These are phyloP conservation scores for Petunia secreta DNA, from an alignment of 257 asterid genomes.

Conservation along the genomic window DNA sequence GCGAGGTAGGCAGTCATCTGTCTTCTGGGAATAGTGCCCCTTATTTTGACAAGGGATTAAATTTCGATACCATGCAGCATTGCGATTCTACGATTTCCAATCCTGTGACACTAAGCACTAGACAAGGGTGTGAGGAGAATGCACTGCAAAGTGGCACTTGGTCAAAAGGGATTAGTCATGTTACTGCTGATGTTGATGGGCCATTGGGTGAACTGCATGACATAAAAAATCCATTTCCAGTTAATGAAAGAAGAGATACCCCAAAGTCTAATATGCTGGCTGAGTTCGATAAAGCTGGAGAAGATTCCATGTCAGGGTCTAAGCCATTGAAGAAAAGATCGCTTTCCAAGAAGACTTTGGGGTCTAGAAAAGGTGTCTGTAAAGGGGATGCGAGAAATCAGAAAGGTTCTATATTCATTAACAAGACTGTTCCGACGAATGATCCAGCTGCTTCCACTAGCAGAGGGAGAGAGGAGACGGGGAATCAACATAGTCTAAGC, in stretches of 20 bases:
- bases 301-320: conserved; percentile 25
- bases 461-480: conserved; percentile 36
- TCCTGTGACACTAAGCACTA: conserved; percentile 25
- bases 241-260: conserved; percentile 25
- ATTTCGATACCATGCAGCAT: conserved; percentile 10
- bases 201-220: conserved; percentile 38
- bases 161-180: conserved; percentile 32
- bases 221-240: conserved; percentile 34
- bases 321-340: conserved; percentile 49
- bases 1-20: background rate
- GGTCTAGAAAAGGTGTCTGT: conserved; percentile 48
- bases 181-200: conserved; percentile 34
- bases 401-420: conserved; percentile 53
- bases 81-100: conserved; percentile 20
- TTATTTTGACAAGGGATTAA: background rate
- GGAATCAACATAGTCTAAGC: conserved; percentile 18
- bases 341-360: conserved; percentile 57
- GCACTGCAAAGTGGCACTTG: conserved; percentile 36
- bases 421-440: conserved; percentile 32
- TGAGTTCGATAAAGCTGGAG: conserved; percentile 41
- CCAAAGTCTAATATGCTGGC: conserved; percentile 35
- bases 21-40: background rate
- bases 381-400: conserved; percentile 44
- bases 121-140: conserved; percentile 38
- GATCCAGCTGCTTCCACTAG: conserved; percentile 26